Percentiles rank a stretch among this genome's conserved stretches.
Conservation (phyloP, 495 filamentous ascomycete species). For the Penicillium soppii region DNA sequence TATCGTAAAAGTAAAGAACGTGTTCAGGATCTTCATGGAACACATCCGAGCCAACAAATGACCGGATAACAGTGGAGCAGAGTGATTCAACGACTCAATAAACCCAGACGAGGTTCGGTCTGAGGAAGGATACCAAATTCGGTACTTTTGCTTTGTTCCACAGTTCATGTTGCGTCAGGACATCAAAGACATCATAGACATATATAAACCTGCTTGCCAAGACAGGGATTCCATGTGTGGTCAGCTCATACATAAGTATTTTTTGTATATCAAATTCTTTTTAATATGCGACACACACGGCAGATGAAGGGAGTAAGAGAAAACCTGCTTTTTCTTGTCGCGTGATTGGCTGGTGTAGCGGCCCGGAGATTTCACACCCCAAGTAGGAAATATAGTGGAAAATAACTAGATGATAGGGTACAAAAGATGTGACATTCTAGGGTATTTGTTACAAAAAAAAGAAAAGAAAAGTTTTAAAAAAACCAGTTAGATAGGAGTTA, state of each 20-base stretch:
- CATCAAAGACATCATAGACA: no score
- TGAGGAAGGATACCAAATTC: neutral
- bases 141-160: neutral
- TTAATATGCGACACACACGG: slow-evolving; percentile 10
- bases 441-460: neutral
- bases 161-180: no score
- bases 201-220: no score
- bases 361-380: no score
- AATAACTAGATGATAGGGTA: neutral
- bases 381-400: no score
- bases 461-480: neutral
- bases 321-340: slow-evolving; percentile 27
- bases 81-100: neutral
- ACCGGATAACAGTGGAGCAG: neutral
- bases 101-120: neutral
- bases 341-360: slow-evolving; percentile 27
- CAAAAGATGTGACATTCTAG: no score
- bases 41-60: neutral
- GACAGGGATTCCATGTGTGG: neutral
- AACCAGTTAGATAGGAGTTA: no score
- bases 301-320: slow-evolving; percentile 6
- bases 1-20: no score
- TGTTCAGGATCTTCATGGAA: no score
- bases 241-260: neutral
- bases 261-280: neutral